Evolutionary conservation across 805 yeast genomes (phyloP).

Genomic region (Priceomyces castillae): DNA sequence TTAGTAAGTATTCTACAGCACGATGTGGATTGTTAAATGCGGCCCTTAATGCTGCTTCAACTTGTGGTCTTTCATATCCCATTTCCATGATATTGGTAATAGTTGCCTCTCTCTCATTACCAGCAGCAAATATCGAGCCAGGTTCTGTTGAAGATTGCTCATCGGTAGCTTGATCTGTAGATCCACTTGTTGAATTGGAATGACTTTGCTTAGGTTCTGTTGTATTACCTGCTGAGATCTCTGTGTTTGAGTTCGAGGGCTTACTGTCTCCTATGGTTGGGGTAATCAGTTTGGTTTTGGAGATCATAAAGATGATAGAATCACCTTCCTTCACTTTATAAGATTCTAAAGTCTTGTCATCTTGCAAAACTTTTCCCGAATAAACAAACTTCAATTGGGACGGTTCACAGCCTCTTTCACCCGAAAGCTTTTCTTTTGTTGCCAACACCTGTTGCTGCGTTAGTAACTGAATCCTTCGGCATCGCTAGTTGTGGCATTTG

Average conservation of each 20-base stretch:
- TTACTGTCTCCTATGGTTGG: constrained; percentile 20
- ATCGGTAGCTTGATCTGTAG: constrained; percentile 9
- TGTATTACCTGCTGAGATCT: constrained; percentile 20
- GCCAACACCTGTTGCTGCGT: constrained; percentile 43
- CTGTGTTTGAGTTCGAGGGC: constrained; percentile 6
- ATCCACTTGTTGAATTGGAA: constrained; percentile 18
- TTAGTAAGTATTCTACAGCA: constrained; percentile 91
- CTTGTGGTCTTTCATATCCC: constrained; percentile 90
- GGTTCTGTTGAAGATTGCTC: constrained; percentile 26
- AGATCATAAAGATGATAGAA: constrained; percentile 88
- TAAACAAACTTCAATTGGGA: constrained; percentile 84
- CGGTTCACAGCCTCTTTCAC: constrained; percentile 63
- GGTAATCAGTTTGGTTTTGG: constrained; percentile 38
- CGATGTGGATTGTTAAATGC: constrained; percentile 98
- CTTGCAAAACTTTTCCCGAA: constrained; percentile 86
- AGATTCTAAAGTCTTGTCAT: constrained; percentile 68
- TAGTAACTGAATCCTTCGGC: constrained; percentile 5
- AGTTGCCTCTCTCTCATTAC: constrained; percentile 74
- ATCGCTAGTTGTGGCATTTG: too few relatives aligned
- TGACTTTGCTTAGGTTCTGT: constrained; percentile 22
- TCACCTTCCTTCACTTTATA: constrained; percentile 81
- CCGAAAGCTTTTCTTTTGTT: constrained; percentile 73
- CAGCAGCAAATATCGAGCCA: constrained; percentile 66
- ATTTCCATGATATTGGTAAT: constrained; percentile 84
- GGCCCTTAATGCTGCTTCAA: constrained; percentile 86